Evolutionary conservation across 2,329 filamentous ascomycete genomes (phyloP).

Genomic region (Aspergillus flavus): DNA sequence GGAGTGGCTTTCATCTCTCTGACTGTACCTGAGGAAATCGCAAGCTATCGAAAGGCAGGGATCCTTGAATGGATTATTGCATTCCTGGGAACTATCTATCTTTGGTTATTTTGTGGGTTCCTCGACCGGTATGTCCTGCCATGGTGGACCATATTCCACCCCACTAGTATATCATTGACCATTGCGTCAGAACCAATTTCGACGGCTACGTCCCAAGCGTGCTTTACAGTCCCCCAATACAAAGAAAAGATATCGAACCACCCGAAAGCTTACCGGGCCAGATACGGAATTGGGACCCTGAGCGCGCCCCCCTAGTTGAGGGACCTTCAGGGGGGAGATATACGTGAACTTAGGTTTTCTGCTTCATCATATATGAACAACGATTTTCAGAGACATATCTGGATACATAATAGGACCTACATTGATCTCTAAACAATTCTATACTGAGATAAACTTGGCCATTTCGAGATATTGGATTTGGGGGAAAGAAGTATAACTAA

Average conservation of each 20-base stretch:
- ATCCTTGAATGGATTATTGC: constrained; percentile 27
- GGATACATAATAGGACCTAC: not conserved
- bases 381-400: not conserved
- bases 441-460: not conserved
- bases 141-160: not conserved
- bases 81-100: constrained; percentile 22
- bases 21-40: constrained; percentile 16
- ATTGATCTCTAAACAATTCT: not conserved
- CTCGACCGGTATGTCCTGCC: constrained; percentile 20
- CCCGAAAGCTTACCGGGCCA: not conserved
- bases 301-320: constrained; percentile 13
- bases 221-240: constrained; percentile 10
- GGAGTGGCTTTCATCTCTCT: constrained; percentile 22
- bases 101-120: constrained; percentile 27
- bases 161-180: not conserved
- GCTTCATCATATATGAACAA: not conserved
- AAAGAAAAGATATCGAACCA: not conserved
- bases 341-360: constrained; percentile 10
- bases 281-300: constrained; percentile 3
- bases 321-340: constrained; percentile 8
- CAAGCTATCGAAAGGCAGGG: constrained; percentile 18
- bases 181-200: constrained; percentile 9
- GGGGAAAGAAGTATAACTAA: not conserved
- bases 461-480: not conserved
- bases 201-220: constrained; percentile 17